These are phyloP conservation scores for Trifolium dubium DNA, from an alignment of 306 rosid genomes.

Conservation along the genomic window DNA sequence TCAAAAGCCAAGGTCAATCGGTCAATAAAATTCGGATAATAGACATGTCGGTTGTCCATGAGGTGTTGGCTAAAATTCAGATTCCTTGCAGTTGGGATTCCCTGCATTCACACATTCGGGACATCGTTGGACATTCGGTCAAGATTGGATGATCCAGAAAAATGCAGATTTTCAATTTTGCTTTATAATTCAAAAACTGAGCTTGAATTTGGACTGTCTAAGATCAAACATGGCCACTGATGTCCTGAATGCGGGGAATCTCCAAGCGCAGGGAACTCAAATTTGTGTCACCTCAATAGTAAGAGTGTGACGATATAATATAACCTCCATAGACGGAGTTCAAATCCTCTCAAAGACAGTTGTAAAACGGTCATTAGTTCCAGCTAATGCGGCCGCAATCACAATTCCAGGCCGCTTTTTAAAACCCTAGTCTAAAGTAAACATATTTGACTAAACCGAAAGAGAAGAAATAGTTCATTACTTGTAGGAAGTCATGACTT, in stretches of 20 bases:
- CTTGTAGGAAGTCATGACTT: conserved; percentile 98
- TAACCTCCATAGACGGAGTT: background rate
- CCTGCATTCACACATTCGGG: too few species aligned
- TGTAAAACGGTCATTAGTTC: too few species aligned
- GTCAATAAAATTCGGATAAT: background rate
- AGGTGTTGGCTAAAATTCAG: background rate
- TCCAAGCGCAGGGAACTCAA: too few species aligned
- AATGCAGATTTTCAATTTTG: too few species aligned
- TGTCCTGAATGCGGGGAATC: too few species aligned
- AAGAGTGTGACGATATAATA: background rate
- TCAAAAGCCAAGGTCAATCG: conserved; percentile 1
- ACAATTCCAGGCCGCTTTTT: background rate
- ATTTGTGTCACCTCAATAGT: background rate
- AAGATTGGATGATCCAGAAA: too few species aligned
- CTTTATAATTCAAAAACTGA: too few species aligned
- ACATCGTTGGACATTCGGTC: too few species aligned
- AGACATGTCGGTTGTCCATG: background rate
- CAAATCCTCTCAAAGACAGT: too few species aligned
- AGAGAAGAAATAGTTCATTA: background rate
- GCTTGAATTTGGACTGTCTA: too few species aligned
- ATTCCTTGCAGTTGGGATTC: too few species aligned
- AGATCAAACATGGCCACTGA: too few species aligned
- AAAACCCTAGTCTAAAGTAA: background rate
- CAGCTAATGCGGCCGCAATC: background rate
- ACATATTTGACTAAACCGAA: background rate